A percentile compares a stretch with the other conserved stretches of the same genome.
phyloP scores from a whole-genome alignment of 345 rosid genomes.

The Linum usitatissimum region DNA sequence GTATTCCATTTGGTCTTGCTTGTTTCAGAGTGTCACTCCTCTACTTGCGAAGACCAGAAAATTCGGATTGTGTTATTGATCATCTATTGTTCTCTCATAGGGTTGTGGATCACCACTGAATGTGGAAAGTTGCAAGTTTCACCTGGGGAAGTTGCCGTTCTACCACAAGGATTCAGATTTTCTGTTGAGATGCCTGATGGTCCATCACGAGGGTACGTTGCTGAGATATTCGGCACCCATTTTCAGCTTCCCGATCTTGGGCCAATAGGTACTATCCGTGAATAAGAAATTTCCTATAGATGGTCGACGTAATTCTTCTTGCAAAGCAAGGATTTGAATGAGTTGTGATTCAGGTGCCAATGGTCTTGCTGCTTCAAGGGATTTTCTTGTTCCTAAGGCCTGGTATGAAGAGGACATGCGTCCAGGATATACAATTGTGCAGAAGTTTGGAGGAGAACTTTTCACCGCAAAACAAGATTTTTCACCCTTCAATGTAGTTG shows the following conservation, averaged over 20 bases:
- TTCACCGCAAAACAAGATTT: slow-evolving; percentile 88
- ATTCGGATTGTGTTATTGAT: neutral
- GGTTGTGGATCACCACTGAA: slow-evolving; percentile 85
- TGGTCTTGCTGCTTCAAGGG: slow-evolving; percentile 93
- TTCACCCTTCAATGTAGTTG: slow-evolving; percentile 91
- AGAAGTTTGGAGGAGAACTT: slow-evolving; percentile 83
- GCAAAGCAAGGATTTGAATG: neutral
- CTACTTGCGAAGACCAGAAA: neutral
- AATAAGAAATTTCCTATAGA: neutral
- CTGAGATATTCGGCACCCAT: slow-evolving; percentile 86
- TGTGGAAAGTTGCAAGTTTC: slow-evolving; percentile 76
- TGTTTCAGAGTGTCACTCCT: neutral
- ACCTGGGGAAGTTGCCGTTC: slow-evolving; percentile 77
- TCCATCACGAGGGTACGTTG: slow-evolving; percentile 83
- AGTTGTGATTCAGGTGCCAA: slow-evolving; percentile 54
- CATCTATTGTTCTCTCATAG: slow-evolving; percentile 24
- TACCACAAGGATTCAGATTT: slow-evolving; percentile 90
- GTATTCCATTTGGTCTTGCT: too few relatives aligned
- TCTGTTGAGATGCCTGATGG: slow-evolving; percentile 67
- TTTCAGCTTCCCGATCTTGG: slow-evolving; percentile 99
- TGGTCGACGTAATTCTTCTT: neutral
- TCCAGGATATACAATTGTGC: slow-evolving; percentile 62
- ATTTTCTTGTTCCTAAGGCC: slow-evolving; percentile 76
- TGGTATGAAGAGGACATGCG: slow-evolving; percentile 65
- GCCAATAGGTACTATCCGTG: slow-evolving; percentile 56